Evolutionary conservation across 228 moss, liverwort and hornwort genomes (phyloP).

Genomic region (Sphagnum magellanicum): DNA sequence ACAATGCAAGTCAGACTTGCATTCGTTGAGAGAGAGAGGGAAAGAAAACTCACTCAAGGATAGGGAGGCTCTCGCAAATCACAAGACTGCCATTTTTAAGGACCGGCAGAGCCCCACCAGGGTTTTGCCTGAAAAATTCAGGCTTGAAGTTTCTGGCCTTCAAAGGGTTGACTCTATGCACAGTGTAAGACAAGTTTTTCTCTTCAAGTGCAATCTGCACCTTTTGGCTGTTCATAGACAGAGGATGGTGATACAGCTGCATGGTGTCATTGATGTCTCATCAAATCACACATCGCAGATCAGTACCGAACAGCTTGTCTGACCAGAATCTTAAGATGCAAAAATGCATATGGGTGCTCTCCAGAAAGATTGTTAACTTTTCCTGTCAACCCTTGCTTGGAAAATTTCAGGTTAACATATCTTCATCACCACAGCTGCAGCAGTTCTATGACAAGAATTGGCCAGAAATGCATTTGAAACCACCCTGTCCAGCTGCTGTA

Average conservation of each 20-base stretch:
- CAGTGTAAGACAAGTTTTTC: conserved; percentile 51
- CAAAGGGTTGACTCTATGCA: conserved; percentile 61
- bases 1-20: not conserved
- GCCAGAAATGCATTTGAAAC: too few species aligned
- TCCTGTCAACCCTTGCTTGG: too few species aligned
- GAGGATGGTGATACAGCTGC: conserved; percentile 72
- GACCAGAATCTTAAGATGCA: too few species aligned
- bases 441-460: too few species aligned
- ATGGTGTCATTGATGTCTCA: conserved; percentile 32
- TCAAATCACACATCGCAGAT: conserved; percentile 1
- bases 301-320: too few species aligned
- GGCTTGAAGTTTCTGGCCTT: conserved; percentile 69
- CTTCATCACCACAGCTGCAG: too few species aligned
- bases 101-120: conserved; percentile 53
- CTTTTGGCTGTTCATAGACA: conserved; percentile 75
- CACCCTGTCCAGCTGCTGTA: too few species aligned
- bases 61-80: conserved; percentile 54
- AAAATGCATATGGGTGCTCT: too few species aligned
- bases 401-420: too few species aligned
- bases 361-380: too few species aligned
- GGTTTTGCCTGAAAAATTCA: conserved; percentile 68
- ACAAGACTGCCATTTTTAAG: conserved; percentile 45
- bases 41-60: conserved; percentile 52
- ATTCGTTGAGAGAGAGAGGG: not conserved
- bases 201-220: conserved; percentile 69